Conservation (phyloP, 331 rosid species). For the Telfairia occidentalis region DNA sequence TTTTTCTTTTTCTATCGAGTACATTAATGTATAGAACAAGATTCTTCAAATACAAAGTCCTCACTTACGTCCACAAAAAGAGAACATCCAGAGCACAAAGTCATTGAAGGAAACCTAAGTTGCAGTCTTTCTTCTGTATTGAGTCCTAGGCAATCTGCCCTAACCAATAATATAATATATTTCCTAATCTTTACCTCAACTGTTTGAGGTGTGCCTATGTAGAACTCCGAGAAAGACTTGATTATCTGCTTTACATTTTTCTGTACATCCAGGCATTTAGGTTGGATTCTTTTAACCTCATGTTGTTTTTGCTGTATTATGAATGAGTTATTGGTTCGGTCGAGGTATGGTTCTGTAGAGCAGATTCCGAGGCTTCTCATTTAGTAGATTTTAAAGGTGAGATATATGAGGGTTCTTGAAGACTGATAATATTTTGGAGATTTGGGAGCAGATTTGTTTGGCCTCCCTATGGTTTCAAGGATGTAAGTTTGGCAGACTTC, state of each 20-base stretch:
- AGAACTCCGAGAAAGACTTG: neutral
- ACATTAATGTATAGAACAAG: neutral
- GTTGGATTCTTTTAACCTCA: neutral
- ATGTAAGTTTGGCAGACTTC: neutral
- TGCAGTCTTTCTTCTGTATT: neutral
- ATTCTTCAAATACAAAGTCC: neutral
- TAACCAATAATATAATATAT: neutral
- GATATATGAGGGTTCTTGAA: neutral
- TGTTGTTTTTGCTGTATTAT: neutral
- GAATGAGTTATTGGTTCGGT: neutral
- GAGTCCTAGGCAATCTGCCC: neutral
- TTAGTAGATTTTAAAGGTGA: neutral
- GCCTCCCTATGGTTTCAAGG: neutral
- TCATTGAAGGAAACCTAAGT: neutral
- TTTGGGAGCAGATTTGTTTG: neutral
- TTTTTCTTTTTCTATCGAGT: neutral
- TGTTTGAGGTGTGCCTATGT: neutral
- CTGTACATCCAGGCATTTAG: neutral
- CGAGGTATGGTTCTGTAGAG: neutral
- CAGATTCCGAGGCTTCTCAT: neutral
- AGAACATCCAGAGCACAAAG: neutral
- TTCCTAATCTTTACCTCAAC: neutral
- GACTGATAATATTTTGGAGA: neutral
- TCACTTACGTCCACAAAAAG: neutral
- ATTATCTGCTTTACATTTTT: neutral